A percentile compares a stretch with the other conserved stretches of the same genome.
Conservation (phyloP, 192 early-diverging fungal species). For the Spizellomyces punctatus region DNA sequence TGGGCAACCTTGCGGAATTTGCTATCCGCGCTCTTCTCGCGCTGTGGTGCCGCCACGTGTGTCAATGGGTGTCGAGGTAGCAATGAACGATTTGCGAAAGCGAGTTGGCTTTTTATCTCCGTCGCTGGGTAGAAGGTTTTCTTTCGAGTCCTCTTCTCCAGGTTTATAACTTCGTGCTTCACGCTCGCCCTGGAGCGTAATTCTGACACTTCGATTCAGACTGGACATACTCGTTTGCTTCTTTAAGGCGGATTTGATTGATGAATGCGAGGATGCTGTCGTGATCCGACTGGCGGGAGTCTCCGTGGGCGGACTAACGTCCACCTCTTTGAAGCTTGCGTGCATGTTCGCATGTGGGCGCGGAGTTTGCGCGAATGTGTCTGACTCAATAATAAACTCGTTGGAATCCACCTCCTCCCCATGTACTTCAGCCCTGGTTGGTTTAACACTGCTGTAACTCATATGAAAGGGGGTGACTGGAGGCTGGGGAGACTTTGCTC, state of each 20-base stretch:
- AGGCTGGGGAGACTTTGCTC: no score
- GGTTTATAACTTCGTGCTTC: conserved; percentile 18
- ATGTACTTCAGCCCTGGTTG: no score
- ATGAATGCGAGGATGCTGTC: conserved; percentile 3
- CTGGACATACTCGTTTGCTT: conserved; percentile 3
- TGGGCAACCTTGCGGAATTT: no score
- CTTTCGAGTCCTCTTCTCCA: conserved; percentile 22
- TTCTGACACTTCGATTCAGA: conserved; percentile 6
- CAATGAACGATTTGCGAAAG: conserved; percentile 16
- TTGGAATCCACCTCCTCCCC: not conserved
- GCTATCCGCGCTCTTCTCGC: no score
- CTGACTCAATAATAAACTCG: not conserved
- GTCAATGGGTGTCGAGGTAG: conserved; percentile 28
- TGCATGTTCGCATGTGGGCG: no score
- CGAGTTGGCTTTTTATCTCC: not conserved
- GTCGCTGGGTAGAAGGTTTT: conserved; percentile 3
- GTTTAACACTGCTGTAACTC: no score
- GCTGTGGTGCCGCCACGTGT: no score
- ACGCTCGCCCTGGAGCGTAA: conserved; percentile 3
- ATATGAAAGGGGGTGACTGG: no score
- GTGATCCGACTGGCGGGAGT: not conserved
- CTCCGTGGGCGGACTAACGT: no score
- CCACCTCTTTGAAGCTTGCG: no score
- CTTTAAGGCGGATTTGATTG: conserved; percentile 17
- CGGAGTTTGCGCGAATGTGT: conserved; percentile 4